Evolutionary conservation across 371 early-diverging fungal species (phyloP), one percentile per base, ranked within the genome.

Genomic region (Mortierella sp.): DNA sequence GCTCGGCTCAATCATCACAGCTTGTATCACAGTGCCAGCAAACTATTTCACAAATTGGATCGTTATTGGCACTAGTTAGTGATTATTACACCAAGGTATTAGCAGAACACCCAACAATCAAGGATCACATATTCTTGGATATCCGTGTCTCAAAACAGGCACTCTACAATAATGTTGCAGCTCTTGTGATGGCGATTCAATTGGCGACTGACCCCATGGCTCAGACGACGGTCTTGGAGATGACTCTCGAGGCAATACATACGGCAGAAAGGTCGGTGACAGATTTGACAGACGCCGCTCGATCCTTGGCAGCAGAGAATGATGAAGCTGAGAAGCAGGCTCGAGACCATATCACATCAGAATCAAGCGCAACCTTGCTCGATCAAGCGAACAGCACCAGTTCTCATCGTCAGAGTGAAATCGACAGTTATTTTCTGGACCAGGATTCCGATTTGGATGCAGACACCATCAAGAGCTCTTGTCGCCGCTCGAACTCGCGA

Each of bases 161-260:
- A 7, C 74, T 94, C 42, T 91, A 89, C 83, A 92, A 92, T 66
- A 83, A 85, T 10, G 85, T 92, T n/a, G 90, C 92, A 0, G 82
- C 86, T 23, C 79, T 93, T 13, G 89, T 93, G 47, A 89, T 88
- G 75, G 88, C 89, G 3, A 86, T 90, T 3, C 90, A 90, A 51
- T 76, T 84, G 9, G 85, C 90, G 2, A 90, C 91, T 1, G 80
- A 89, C 63, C 67, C 86, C 6, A 75, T 67, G 61, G 80, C 80
- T 6, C 72, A 64, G 32, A 32, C 51, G 8, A 58, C 68, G 6
- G 68, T 70, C 6, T 54, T 80, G 15, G 80, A 80, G 54, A 70
- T 70, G 74, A 60, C 75, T 2, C 51, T 80, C 17, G 70, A 74
- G 45, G 71, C 75, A 1, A 56, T 67, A 3, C 63, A 54, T 8